Evolutionary conservation across 2,329 filamentous ascomycete species (phyloP), one percentile per base, ranked within the genome.

Genomic region (Colletotrichum caudatum): DNA sequence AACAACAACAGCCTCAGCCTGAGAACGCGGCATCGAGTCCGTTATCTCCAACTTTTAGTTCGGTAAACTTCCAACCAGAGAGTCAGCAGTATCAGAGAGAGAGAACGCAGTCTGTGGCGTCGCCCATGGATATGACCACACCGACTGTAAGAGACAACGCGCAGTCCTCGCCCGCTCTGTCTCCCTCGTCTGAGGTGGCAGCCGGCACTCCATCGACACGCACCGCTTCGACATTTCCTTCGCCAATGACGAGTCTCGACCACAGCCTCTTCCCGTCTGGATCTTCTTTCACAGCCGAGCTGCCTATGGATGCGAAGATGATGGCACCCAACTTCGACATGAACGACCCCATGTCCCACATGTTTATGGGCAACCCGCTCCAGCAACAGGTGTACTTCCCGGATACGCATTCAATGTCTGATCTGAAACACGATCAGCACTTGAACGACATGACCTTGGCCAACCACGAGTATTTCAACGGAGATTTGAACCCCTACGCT

Each of bases 271-370:
- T 76, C 48, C 67, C 78, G 0, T 74, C 74, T 2, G 72, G 73
- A 1, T 84, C 83, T 0, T 77, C 76, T 1, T 86, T 86, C 63
- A 85, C 84, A 0, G 75, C 82, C 0, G 81, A 84, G 70, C 74
- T 86, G 8, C 80, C 84, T 0, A 74, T 80, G 1, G 84, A 86
- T 60, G 80, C 82, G 2, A 84, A 81, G 74, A 82, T 83, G 81
- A 77, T 86, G 74, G 75, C 78, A 50, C 76, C 78, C 1, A 79
- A 79, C 8, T 64, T 81, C 16, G 78, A 80, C 39, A 77, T 81
- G 74, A 77, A 61, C 37, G 76, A 78, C 7, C 76, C 77, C 0
- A 72, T 75, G 67, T 53, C 67, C 12, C 57, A 60, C 4, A 54
- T 73, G 35, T 69, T 74, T 4, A 57, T 74, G 61, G 73, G 67